Conservation (phyloP, 495 filamentous ascomycete genomes). For the Xylaria palmicola region DNA sequence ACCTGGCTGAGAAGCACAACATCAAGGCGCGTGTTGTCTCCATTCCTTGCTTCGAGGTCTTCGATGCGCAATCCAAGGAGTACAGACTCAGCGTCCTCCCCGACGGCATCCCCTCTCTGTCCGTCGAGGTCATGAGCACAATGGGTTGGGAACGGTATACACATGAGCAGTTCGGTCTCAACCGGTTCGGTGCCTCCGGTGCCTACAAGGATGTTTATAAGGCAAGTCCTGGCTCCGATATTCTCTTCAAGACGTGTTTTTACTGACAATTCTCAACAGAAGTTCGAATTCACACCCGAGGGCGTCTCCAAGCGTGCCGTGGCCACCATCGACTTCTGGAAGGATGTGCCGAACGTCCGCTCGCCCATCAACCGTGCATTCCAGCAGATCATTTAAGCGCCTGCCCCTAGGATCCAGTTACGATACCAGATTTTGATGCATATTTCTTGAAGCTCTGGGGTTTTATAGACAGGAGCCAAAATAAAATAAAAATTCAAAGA, state of each 20-base stretch:
- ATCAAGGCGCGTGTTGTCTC: constrained; percentile 91
- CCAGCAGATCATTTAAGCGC: constrained; percentile 71
- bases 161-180: constrained; percentile 98
- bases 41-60: constrained; percentile 95
- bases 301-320: constrained; percentile 92
- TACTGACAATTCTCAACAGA: constrained; percentile 55
- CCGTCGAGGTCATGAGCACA: constrained; percentile 91
- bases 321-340: constrained; percentile 94
- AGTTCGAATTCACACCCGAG: constrained; percentile 98
- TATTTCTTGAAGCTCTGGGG: constrained; percentile 2
- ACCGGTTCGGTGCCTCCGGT: constrained; percentile 95
- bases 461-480: constrained; percentile 15
- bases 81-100: constrained; percentile 90
- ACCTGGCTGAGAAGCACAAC: constrained; percentile 85
- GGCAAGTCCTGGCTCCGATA: constrained; percentile 50
- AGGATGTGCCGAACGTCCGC: constrained; percentile 81
- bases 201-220: constrained; percentile 98
- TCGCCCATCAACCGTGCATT: constrained; percentile 95
- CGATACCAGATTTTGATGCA: constrained; percentile 4
- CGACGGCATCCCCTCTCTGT: constrained; percentile 90
- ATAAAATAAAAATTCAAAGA: constrained; percentile 20
- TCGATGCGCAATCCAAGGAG: constrained; percentile 89
- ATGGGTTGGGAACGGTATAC: constrained; percentile 96
- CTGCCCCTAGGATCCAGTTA: not conserved
- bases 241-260: not conserved